A percentile compares a stretch with the other conserved stretches of the same genome.
Evolutionary conservation across 1,139 yeast species (phyloP).

Genomic region (Debaryomyces fabryi): DNA sequence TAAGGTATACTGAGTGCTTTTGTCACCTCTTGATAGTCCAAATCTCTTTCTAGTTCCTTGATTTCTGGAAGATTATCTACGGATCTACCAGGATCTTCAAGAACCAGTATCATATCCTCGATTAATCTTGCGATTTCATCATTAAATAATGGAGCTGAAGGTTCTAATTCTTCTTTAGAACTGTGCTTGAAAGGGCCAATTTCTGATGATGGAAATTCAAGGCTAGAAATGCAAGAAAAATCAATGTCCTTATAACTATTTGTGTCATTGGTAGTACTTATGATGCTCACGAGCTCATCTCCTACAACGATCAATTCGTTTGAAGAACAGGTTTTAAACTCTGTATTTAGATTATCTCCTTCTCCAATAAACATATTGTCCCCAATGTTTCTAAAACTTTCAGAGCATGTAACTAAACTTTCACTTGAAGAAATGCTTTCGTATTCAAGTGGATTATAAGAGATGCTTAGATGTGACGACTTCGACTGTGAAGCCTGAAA

Average conservation of each 20-base stretch:
- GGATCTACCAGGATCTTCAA: background rate
- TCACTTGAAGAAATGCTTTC: slow-evolving; percentile 2
- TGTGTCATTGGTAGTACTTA: background rate
- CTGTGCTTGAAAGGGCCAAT: background rate
- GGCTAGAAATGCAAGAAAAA: background rate
- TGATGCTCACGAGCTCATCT: background rate
- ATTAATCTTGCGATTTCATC: background rate
- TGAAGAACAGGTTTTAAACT: background rate
- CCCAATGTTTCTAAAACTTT: background rate
- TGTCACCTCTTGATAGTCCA: background rate
- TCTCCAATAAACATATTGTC: background rate
- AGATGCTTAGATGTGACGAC: background rate
- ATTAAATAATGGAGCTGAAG: background rate
- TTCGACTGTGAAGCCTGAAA: background rate
- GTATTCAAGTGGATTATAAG: background rate
- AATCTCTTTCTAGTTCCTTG: background rate
- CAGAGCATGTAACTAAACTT: slow-evolving; percentile 3
- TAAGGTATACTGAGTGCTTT: background rate
- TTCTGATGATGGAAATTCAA: background rate
- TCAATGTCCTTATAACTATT: background rate
- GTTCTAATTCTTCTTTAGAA: background rate
- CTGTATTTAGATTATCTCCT: background rate
- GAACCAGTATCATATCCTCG: slow-evolving; percentile 3
- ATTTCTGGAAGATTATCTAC: background rate
- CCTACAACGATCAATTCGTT: background rate